These are phyloP conservation scores for Aquilaria yunnanensis DNA, from an alignment of 345 rosid genomes.

Conservation along the genomic window DNA sequence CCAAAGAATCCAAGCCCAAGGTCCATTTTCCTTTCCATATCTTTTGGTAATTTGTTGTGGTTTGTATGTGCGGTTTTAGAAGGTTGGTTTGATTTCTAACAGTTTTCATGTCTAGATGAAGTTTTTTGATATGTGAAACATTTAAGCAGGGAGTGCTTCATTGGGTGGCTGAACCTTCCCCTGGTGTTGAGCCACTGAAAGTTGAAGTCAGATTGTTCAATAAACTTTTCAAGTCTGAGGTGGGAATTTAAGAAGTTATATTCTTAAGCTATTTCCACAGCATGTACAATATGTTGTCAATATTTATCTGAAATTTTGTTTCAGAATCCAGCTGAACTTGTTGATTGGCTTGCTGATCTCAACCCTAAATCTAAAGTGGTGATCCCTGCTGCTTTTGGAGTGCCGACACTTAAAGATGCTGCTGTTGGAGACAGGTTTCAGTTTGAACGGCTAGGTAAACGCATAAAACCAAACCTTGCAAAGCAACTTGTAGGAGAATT, in stretches of 20 bases:
- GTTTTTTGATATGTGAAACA: too few relatives aligned
- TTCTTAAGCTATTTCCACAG: background rate
- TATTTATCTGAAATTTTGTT: slow-evolving; percentile 13
- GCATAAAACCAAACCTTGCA: background rate
- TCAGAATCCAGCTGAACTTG: slow-evolving; percentile 87
- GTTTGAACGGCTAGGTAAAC: slow-evolving; percentile 90
- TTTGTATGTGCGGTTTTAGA: background rate
- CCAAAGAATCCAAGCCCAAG: slow-evolving; percentile 86
- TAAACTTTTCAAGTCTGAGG: slow-evolving; percentile 85
- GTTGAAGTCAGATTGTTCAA: slow-evolving; percentile 95
- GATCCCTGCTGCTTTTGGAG: slow-evolving; percentile 55
- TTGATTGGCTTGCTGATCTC: slow-evolving; percentile 75
- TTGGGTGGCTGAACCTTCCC: slow-evolving; percentile 80
- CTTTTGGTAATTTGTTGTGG: background rate
- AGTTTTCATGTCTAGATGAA: background rate
- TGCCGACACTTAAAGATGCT: slow-evolving; percentile 51
- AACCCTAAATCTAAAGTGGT: slow-evolving; percentile 65
- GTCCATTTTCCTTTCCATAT: slow-evolving; percentile 25
- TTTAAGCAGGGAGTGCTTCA: slow-evolving; percentile 78
- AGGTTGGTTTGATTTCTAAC: too few relatives aligned
- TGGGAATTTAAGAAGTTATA: slow-evolving; percentile 12
- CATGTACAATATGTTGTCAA: background rate
- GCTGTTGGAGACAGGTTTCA: slow-evolving; percentile 68
- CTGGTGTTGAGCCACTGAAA: slow-evolving; percentile 57
- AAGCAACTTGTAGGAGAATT: too few relatives aligned